Percentiles rank a stretch among this genome's conserved stretches.
These are phyloP conservation scores for Salix caprea DNA, from an alignment of 345 rosid genomes.

Conservation along the genomic window DNA sequence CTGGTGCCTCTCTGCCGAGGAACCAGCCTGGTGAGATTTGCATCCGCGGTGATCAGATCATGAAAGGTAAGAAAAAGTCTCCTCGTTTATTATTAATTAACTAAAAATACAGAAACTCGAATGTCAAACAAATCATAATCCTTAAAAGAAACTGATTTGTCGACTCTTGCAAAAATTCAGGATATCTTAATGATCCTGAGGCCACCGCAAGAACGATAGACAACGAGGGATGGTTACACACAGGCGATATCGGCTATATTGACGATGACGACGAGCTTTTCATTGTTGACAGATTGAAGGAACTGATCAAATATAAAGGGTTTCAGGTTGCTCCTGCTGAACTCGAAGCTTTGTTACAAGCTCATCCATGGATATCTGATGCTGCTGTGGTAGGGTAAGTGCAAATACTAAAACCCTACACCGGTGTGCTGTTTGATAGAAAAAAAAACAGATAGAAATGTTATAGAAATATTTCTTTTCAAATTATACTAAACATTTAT, in stretches of 20 bases:
- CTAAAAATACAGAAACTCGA: not conserved
- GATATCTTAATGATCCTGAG: slow-evolving; percentile 56
- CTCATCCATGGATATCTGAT: slow-evolving; percentile 23
- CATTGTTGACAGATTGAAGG: slow-evolving; percentile 34
- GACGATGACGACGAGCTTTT: slow-evolving; percentile 30
- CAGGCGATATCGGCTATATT: slow-evolving; percentile 28
- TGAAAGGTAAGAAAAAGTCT: slow-evolving; percentile 52
- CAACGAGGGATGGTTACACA: slow-evolving; percentile 38
- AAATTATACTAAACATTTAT: too few relatives aligned
- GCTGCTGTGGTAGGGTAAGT: slow-evolving; percentile 33
- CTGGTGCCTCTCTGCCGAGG: slow-evolving; percentile 50
- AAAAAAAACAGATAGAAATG: too few relatives aligned
- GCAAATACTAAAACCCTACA: not conserved
- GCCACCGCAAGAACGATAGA: slow-evolving; percentile 59
- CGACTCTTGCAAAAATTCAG: slow-evolving; percentile 12
- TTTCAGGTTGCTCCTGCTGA: slow-evolving; percentile 35
- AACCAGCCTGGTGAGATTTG: slow-evolving; percentile 81
- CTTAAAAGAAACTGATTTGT: not conserved
- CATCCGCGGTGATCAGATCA: slow-evolving; percentile 75
- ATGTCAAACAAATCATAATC: not conserved
- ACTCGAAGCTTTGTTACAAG: slow-evolving; percentile 18
- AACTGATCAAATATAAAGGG: slow-evolving; percentile 32
- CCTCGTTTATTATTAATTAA: not conserved
- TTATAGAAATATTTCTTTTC: too few relatives aligned
- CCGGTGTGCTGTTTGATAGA: too few relatives aligned